Evolutionary conservation across 2,329 filamentous ascomycete species (phyloP).

Genomic region (Alternaria panax): DNA sequence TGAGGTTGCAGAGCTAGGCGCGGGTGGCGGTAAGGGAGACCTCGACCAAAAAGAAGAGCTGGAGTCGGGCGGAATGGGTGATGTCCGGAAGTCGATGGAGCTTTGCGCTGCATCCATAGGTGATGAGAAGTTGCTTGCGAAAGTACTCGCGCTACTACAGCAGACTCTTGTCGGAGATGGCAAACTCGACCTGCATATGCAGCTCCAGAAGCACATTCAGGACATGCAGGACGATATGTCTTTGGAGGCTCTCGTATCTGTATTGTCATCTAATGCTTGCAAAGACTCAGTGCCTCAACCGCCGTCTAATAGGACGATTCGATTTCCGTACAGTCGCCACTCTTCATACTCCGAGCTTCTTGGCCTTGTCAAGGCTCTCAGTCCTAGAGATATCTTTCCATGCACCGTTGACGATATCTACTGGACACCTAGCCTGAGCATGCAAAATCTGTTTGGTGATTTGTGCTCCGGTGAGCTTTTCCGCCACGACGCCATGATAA

Average conservation of each 20-base stretch:
- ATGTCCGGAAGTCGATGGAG: constrained; percentile 61
- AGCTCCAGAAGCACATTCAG: constrained; percentile 34
- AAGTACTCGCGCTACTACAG: constrained; percentile 48
- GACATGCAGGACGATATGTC: constrained; percentile 35
- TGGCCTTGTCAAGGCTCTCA: constrained; percentile 70
- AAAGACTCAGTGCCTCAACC: neutral
- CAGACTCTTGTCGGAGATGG: constrained; percentile 24
- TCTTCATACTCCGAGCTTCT: constrained; percentile 85
- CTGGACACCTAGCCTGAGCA: constrained; percentile 71
- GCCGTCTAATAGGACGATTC: constrained; percentile 40
- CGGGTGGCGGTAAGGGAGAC: constrained; percentile 81
- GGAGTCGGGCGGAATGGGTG: constrained; percentile 59
- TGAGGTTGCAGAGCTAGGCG: constrained; percentile 75
- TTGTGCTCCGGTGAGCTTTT: constrained; percentile 70
- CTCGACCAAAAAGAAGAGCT: constrained; percentile 73
- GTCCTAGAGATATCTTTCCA: constrained; percentile 79
- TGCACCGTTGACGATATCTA: constrained; percentile 70
- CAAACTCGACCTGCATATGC: constrained; percentile 36
- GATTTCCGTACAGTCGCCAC: constrained; percentile 88
- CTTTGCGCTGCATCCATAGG: constrained; percentile 56
- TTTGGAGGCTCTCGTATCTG: constrained; percentile 43
- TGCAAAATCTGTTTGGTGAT: constrained; percentile 74
- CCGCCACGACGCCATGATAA: constrained; percentile 70
- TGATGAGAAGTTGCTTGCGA: constrained; percentile 43
- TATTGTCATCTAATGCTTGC: constrained; percentile 28